A percentile compares a stretch with the other conserved stretches of the same genome.
These are phyloP conservation scores for Leccinum longicurvipes DNA, from an alignment of 768 basidiomycete species.

Conservation along the genomic window DNA sequence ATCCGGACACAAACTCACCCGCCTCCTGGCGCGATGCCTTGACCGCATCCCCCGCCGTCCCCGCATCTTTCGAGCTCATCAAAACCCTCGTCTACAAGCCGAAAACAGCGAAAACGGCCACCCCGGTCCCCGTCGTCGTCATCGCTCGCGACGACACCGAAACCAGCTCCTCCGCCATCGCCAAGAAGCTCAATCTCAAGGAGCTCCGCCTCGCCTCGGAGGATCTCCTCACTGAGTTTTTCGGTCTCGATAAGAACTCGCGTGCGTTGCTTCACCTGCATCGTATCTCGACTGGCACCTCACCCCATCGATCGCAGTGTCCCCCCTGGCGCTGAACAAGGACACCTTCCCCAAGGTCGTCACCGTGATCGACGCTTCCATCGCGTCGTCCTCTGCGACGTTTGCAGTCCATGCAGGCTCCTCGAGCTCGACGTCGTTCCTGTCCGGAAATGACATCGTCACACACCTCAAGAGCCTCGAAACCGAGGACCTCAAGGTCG, in stretches of 20 bases:
- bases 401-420: slow-evolving; percentile 78
- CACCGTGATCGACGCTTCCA: slow-evolving; percentile 74
- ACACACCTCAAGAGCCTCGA: slow-evolving; percentile 71
- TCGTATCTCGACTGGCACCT: background rate
- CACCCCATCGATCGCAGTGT: slow-evolving; percentile 49
- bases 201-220: slow-evolving; percentile 83
- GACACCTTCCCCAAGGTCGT: slow-evolving; percentile 66
- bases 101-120: slow-evolving; percentile 88
- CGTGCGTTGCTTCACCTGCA: slow-evolving; percentile 46
- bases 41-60: slow-evolving; percentile 46
- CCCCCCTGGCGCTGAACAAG: slow-evolving; percentile 68
- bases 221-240: slow-evolving; percentile 84
- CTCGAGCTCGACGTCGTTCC: slow-evolving; percentile 69
- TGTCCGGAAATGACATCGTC: slow-evolving; percentile 73
- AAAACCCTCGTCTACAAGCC: slow-evolving; percentile 96
- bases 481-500: slow-evolving; percentile 58
- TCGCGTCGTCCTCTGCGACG: slow-evolving; percentile 58
- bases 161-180: slow-evolving; percentile 71
- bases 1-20: slow-evolving; percentile 65
- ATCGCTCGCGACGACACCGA: slow-evolving; percentile 85
- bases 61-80: slow-evolving; percentile 65
- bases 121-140: slow-evolving; percentile 81
- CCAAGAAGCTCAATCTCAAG: slow-evolving; percentile 79
- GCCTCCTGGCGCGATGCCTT: slow-evolving; percentile 76
- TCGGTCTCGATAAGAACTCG: slow-evolving; percentile 81